Evolutionary conservation across 257 asterid species (phyloP), one percentile per base, ranked within the genome.

Genomic region (Jacaranda copaia): DNA sequence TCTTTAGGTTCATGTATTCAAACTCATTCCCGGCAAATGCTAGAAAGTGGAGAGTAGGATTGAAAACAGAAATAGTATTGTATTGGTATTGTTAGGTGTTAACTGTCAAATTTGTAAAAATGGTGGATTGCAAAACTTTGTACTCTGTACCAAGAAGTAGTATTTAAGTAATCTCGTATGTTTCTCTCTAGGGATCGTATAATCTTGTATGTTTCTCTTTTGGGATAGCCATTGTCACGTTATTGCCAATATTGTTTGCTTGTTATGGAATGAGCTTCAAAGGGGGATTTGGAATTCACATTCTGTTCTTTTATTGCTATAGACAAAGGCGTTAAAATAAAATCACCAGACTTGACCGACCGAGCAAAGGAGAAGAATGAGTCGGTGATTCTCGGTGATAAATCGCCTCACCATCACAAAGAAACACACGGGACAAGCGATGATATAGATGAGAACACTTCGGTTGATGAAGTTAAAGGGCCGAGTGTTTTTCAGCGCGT

Each of bases 341-440:
- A 84, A 81, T 60, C 86, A 10, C 77, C 84, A 6, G 74, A 83
- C 67, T 59, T 79, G 65, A 52, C 51, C 5, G 86, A 83, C 57
- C 81, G 80, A 66, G 84, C 81, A 19, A 85, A 82, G 83, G 83
- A 83, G 52, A 93, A 77, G 62, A 69, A 35, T 2, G 81, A 73
- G 74, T 46, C 84, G 3, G 55, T 38, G 40, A 40, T 76, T 67
- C 85, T 81, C 19, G 42, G 68, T 8, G 86, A 79, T 12, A 84
- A 81, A 38, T 75, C 89, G 15, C 80, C 88, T 12, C 79, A 5
- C 42, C 96, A 89, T 81, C 73, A 82, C 76, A 83, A 83, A 78
- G 99, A 95, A 83, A 95, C 99, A 0, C 98, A 95, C 32, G 98
- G 99, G 81, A 85, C 70, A 19, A 95, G 94, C 18, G 85, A 81